These are phyloP conservation scores for Vitis rotundifolia DNA, from an alignment of 164 flowering plant genomes.

Conservation along the genomic window DNA sequence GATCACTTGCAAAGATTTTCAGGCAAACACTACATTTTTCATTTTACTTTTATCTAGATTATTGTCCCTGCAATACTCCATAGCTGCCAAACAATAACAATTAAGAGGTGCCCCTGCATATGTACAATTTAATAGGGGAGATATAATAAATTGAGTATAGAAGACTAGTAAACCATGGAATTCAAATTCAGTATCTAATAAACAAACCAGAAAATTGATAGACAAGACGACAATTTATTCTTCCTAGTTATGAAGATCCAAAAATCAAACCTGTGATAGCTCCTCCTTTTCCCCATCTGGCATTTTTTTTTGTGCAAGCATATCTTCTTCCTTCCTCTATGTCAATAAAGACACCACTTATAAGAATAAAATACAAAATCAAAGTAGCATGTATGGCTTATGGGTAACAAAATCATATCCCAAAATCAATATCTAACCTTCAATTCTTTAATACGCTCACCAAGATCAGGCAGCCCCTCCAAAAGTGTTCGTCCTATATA, in stretches of 20 bases:
- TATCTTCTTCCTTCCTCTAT: conserved; percentile 84
- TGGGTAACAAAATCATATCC: neutral
- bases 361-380: conserved; percentile 1
- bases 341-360: conserved; percentile 5
- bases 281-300: conserved; percentile 91
- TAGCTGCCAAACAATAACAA: neutral
- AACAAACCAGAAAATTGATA: neutral
- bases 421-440: conserved; percentile 48
- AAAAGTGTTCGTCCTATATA: conserved; percentile 70
- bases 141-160: neutral
- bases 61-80: neutral
- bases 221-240: neutral
- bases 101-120: neutral
- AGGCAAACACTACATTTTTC: no score
- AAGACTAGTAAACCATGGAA: neutral
- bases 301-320: conserved; percentile 93
- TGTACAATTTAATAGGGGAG: neutral
- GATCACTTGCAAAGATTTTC: no score
- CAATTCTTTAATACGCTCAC: conserved; percentile 71
- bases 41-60: neutral
- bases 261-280: conserved; percentile 74
- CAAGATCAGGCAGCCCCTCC: conserved; percentile 89
- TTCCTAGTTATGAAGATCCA: neutral
- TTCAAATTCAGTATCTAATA: neutral
- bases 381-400: neutral